These are phyloP conservation scores for Lasiosphaeria ovina DNA, from an alignment of 495 filamentous ascomycete species.

Conservation along the genomic window DNA sequence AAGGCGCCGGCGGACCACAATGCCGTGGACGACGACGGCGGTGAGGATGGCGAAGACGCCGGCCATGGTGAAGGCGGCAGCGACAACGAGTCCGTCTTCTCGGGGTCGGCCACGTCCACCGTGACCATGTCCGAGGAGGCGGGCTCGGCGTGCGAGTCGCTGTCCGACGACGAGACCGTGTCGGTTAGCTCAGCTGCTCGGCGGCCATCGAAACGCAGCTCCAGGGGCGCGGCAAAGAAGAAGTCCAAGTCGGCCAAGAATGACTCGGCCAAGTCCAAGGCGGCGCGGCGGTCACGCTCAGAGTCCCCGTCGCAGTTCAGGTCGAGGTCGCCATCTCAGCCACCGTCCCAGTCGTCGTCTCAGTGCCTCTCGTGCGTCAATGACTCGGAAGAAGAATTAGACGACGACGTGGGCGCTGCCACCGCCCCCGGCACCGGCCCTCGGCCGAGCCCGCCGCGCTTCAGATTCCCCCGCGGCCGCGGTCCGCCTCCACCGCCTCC, in stretches of 20 bases:
- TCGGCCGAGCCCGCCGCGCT: neutral
- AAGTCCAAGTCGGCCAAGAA: conserved; percentile 15
- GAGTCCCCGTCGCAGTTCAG: conserved; percentile 17
- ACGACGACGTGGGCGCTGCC: neutral
- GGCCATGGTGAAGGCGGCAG: conserved; percentile 18
- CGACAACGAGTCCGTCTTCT: conserved; percentile 24
- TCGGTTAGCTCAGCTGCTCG: conserved; percentile 15
- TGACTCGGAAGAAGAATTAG: neutral
- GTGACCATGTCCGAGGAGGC: conserved; percentile 25
- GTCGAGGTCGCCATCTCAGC: conserved; percentile 21
- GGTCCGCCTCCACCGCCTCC: conserved; percentile 4
- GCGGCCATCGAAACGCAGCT: conserved; percentile 6
- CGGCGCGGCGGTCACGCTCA: conserved; percentile 15
- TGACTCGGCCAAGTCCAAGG: conserved; percentile 5
- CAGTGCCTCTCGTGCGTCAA: conserved; percentile 25
- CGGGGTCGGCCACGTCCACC: conserved; percentile 27
- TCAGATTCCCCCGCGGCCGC: neutral
- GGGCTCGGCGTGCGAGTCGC: conserved; percentile 30
- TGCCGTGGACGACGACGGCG: neutral
- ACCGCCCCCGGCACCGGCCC: neutral
- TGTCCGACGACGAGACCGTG: conserved; percentile 31
- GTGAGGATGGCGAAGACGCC: conserved; percentile 1
- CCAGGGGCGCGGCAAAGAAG: conserved; percentile 4
- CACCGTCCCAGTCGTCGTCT: conserved; percentile 38
- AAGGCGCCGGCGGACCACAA: neutral